Evolutionary conservation across 495 filamentous ascomycete genomes (phyloP), one percentile per base, ranked within the genome.

Genomic region (Thozetella sp.): DNA sequence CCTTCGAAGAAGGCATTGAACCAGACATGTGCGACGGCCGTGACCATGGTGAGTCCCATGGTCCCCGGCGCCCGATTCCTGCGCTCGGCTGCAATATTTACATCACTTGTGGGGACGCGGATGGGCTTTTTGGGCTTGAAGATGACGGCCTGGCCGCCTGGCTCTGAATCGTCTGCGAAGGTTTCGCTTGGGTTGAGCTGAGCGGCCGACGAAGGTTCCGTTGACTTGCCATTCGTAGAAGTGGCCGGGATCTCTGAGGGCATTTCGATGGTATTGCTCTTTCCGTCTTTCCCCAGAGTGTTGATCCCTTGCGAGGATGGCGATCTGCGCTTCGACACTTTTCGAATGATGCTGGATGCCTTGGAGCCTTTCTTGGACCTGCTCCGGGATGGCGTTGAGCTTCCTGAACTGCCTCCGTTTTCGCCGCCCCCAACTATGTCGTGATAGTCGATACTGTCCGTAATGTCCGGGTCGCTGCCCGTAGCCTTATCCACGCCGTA

Each of bases 1-100:
- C 93, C 93, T 75, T 98, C 95, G 61, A 97, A 97, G 75, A 88
- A 97, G 2, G 88, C 76, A 66, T 99, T 99, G 76, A 97, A 96
- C 95, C 95, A 99, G 26, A 97, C 90, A 59, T 97, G 93, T 1
- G 93, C 92, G 34, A 97, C 88, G 0, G 93, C 87, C 3, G 93
- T 97, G 10, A 97, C 93, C 87, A 97, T 90, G 3, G 91, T 90
- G 62, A 91, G 85, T 3, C 90, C 90, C 72, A 92, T 89, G 1
- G 85, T 84, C 17, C 86, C 86, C 66, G 90, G 91, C 54, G 89
- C 92, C 51, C 91, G 86, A 60, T 77, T 78, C 20, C 78, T 65
- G 17, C 91, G 83, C 69, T 97, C 93, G 51, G 97, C 84, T 62
- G 90, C 88, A 63, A 99, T 91, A 71, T 96, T 97, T 62, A 97